Evolutionary conservation across 176 grass and related monocot species (phyloP), one percentile per base, ranked within the genome.

Genomic region (Musa acuminata): DNA sequence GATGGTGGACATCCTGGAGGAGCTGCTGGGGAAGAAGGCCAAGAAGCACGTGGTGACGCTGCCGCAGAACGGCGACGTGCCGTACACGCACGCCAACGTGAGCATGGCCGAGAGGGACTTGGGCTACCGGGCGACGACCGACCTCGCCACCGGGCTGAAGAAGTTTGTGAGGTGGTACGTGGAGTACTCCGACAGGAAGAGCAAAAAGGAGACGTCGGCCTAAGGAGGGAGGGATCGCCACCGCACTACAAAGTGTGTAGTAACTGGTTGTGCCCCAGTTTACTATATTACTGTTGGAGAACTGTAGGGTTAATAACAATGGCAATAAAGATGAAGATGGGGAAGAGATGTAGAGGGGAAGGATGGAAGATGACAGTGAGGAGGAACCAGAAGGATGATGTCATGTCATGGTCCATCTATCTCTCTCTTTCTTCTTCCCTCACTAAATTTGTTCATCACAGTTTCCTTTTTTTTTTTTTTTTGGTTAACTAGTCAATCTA

Each of bases 61-160:
- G 92, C 92, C 92, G 43, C 84, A 86, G 72, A 96, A 96, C 55
- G 92, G 92, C 12, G 92, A 96, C 83, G 92, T 96, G 69, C 89
- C 92, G 0, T 96, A 85, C 80, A 96, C 92, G 10, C 92, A 96
- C 73, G 89, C 92, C 55, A 96, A 96, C 81, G 92, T 96, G 59
- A 96, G 67, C 84, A 79, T 92, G 80, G 92, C 92, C 26, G 67
- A 80, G 16, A 79, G 64, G 25, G 92, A 96, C 80, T 92, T 96
- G 66, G 89, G 87, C 8, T 96, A 96, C 86, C 77, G 80, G 17
- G 89, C 92, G 51, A 89, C 82, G 53, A 96, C 89, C 62, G 90
- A 88, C 13, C 87, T 96, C 72, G 89, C 88, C 55, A 73, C 83
- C 68, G 92, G 92, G 2, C 85, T 96, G 62, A 80, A 85, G 8